phyloP scores from a whole-genome alignment of 306 rosid genomes.

The Bauhinia variegata region DNA sequence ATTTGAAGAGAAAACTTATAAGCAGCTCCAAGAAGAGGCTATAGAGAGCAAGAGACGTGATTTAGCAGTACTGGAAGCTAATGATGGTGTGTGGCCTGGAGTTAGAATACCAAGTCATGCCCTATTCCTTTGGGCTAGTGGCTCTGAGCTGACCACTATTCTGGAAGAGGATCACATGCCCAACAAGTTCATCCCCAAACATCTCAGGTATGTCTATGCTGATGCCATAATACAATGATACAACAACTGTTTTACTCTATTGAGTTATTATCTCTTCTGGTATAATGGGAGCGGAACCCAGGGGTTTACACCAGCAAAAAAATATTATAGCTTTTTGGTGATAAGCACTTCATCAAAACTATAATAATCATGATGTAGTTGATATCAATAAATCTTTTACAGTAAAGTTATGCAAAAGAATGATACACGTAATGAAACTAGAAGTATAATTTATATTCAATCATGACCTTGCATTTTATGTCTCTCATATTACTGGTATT shows the following conservation, averaged over 20 bases:
- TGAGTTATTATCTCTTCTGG: not conserved
- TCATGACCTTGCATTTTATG: no score
- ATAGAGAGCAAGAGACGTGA: constrained; percentile 88
- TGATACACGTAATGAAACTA: no score
- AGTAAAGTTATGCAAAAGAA: no score
- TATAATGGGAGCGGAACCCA: not conserved
- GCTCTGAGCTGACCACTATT: constrained; percentile 75
- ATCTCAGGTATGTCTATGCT: constrained; percentile 64
- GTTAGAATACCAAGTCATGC: constrained; percentile 91
- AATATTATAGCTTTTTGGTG: no score
- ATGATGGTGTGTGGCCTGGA: constrained; percentile 92
- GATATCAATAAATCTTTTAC: no score
- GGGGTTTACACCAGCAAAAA: no score
- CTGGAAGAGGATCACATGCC: constrained; percentile 97
- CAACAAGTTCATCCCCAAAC: constrained; percentile 83
- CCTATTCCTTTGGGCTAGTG: constrained; percentile 97
- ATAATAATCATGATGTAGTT: no score
- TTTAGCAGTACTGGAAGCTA: constrained; percentile 89
- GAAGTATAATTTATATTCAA: no score
- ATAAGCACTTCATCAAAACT: no score
- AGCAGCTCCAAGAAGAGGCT: constrained; percentile 94
- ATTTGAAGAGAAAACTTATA: constrained; percentile 71
- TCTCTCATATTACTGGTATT: not conserved
- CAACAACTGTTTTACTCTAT: not conserved
- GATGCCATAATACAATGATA: not conserved